Evolutionary conservation across 2,329 filamentous ascomycete genomes (phyloP).

Genomic region (Cadophora gregata): DNA sequence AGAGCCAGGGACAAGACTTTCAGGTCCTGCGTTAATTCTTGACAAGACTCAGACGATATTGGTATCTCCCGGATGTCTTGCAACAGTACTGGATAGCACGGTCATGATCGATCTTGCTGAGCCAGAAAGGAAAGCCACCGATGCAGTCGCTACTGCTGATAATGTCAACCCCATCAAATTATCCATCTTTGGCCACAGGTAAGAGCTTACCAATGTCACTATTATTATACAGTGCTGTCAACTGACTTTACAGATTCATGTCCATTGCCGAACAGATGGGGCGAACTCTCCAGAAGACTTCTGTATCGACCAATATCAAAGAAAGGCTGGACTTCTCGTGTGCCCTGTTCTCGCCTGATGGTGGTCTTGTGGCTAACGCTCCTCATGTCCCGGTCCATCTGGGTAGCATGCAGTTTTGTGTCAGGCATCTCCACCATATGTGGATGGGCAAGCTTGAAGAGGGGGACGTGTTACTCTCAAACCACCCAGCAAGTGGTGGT

Average conservation of each 20-base stretch:
- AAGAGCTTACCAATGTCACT: neutral
- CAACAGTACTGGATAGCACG: neutral
- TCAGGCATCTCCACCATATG: neutral
- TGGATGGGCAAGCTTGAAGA: neutral
- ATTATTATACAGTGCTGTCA: neutral
- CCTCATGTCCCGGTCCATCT: neutral
- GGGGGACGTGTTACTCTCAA: neutral
- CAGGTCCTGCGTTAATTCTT: neutral
- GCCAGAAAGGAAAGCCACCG: neutral
- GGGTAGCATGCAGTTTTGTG: neutral
- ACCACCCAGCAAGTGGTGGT: slow-evolving; percentile 70
- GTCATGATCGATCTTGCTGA: neutral
- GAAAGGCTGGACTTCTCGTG: neutral
- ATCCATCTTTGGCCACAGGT: neutral
- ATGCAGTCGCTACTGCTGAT: neutral
- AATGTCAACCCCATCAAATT: neutral
- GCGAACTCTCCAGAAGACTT: neutral
- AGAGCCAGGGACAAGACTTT: neutral
- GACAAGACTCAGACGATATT: neutral
- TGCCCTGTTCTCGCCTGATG: neutral
- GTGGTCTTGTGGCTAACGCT: neutral
- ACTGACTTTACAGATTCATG: neutral
- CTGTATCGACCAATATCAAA: neutral
- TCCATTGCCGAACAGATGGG: neutral
- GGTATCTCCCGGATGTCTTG: neutral